Conservation (phyloP, 2,329 filamentous ascomycete genomes). For the Aspergillus pseudoviridinutans region DNA sequence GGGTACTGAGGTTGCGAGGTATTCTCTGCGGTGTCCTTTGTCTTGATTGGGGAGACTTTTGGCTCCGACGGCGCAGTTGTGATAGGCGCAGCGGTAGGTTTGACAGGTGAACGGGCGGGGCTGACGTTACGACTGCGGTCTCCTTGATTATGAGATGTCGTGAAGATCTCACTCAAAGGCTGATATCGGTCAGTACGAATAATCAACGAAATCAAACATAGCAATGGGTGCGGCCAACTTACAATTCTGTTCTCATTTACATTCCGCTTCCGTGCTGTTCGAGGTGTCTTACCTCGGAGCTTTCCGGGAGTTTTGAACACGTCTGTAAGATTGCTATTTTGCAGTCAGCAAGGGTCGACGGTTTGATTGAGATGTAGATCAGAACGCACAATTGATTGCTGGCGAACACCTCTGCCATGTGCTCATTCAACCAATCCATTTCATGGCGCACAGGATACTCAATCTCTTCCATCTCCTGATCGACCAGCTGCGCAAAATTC, state of each 20-base stretch:
- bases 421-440: conserved; percentile 96
- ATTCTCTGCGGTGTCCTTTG: conserved; percentile 14
- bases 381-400: conserved; percentile 74
- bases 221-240: conserved; percentile 18
- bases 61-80: conserved; percentile 9
- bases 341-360: conserved; percentile 25
- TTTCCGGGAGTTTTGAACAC: conserved; percentile 72
- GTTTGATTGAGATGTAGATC: conserved; percentile 8
- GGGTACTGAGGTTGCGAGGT: conserved; percentile 26
- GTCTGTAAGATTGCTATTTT: conserved; percentile 77
- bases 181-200: conserved; percentile 14
- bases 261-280: conserved; percentile 43
- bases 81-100: conserved; percentile 15
- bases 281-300: conserved; percentile 46
- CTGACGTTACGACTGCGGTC: conserved; percentile 32
- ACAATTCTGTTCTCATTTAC: conserved; percentile 43
- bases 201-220: conserved; percentile 3
- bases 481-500: conserved; percentile 69
- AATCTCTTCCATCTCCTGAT: conserved; percentile 87
- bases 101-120: conserved; percentile 34
- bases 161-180: conserved; percentile 48
- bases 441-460: conserved; percentile 89
- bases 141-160: conserved; percentile 35
- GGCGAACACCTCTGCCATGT: conserved; percentile 92
- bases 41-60: background rate